phyloP scores from a whole-genome alignment of 352 stramenopile species.

The Pythium pyrilobum region DNA sequence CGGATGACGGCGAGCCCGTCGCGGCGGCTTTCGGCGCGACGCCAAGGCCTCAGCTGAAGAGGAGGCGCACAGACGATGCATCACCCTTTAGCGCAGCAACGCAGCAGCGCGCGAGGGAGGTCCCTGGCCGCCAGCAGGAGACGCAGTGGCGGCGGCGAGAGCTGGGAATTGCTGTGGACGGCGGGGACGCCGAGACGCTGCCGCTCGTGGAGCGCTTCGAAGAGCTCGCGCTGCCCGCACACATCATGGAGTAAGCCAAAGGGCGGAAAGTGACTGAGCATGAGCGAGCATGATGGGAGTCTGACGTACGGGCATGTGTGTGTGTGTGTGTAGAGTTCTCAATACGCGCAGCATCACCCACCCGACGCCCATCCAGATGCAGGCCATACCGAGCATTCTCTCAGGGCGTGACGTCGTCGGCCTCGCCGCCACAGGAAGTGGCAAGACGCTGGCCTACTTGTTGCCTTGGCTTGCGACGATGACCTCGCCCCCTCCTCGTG shows the following conservation, averaged over 20 bases:
- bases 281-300: too few species aligned
- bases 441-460: slow-evolving; percentile 97
- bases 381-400: slow-evolving; percentile 83
- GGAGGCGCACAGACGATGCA: too few species aligned
- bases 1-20: too few species aligned
- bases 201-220: slow-evolving; percentile 31
- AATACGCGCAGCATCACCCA: slow-evolving; percentile 50
- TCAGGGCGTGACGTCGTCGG: slow-evolving; percentile 90
- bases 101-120: too few species aligned
- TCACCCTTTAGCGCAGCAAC: too few species aligned
- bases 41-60: too few species aligned
- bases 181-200: slow-evolving; percentile 10
- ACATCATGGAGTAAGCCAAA: slow-evolving; percentile 15
- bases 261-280: not conserved
- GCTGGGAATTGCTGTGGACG: slow-evolving; percentile 37
- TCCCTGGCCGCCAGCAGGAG: too few species aligned
- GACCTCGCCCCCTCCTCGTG: too few species aligned
- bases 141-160: slow-evolving; percentile 45
- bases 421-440: slow-evolving; percentile 91
- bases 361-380: slow-evolving; percentile 97
- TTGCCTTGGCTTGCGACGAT: slow-evolving; percentile 80
- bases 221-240: slow-evolving; percentile 24
- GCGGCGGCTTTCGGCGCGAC: too few species aligned
- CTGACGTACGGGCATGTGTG: too few species aligned
- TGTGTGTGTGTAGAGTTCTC: slow-evolving; percentile 29